phyloP scores from a whole-genome alignment of 129 eudicot species.

The Oenanthe sinensis region DNA sequence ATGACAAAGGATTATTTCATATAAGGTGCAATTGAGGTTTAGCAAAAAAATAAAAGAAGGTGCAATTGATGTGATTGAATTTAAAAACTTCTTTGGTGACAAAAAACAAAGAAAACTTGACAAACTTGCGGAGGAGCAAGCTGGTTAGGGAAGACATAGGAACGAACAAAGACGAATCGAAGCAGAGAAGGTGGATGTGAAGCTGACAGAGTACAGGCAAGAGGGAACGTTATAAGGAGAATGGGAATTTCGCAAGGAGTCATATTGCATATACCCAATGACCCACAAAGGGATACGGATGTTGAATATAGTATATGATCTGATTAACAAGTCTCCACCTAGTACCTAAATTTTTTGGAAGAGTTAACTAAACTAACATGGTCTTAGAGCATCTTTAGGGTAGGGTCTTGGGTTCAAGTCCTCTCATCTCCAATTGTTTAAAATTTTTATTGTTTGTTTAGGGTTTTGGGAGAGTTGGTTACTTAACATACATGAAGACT shows the following conservation, averaged over 20 bases:
- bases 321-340: too few relatives aligned
- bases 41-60: too few relatives aligned
- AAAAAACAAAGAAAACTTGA: constrained; percentile 72
- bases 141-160: constrained; percentile 48
- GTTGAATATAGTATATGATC: too few relatives aligned
- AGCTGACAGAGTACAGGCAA: constrained; percentile 72
- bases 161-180: constrained; percentile 70
- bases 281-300: constrained; percentile 71
- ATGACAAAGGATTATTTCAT: constrained; percentile 48
- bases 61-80: constrained; percentile 57
- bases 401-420: too few relatives aligned
- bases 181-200: constrained; percentile 59
- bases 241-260: constrained; percentile 32
- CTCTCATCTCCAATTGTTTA: too few relatives aligned
- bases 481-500: constrained; percentile 48
- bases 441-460: too few relatives aligned
- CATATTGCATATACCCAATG: constrained; percentile 43
- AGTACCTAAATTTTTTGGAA: too few relatives aligned
- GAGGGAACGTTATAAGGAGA: constrained; percentile 54
- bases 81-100: constrained; percentile 80
- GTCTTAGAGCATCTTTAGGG: too few relatives aligned
- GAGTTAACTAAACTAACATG: too few relatives aligned
- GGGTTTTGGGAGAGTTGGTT: too few relatives aligned
- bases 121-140: constrained; percentile 52
- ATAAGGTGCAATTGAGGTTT: constrained; percentile 78